Conservation (phyloP, 441 rosid species). For the Pelargonium australe region DNA sequence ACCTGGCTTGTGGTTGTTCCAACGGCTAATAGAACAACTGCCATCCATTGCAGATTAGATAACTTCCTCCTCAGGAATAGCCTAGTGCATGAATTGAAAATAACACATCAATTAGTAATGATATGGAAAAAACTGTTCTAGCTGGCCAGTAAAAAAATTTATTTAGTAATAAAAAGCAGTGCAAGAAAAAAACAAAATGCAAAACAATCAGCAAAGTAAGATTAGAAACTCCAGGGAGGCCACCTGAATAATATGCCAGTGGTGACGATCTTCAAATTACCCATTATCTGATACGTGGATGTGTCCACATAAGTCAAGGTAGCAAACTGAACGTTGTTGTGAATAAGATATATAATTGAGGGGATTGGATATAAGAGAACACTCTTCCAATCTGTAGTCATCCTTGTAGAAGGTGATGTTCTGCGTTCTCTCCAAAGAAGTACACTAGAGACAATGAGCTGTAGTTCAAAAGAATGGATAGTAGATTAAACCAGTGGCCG, state of each 20-base stretch:
- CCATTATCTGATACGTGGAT: slow-evolving; percentile 80
- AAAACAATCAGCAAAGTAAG: not conserved
- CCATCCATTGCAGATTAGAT: slow-evolving; percentile 77
- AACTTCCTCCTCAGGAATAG: slow-evolving; percentile 54
- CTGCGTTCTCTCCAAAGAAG: slow-evolving; percentile 52
- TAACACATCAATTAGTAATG: not conserved
- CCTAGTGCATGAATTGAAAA: slow-evolving; percentile 28
- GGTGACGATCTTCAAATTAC: slow-evolving; percentile 75
- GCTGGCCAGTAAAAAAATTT: not conserved
- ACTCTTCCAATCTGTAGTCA: slow-evolving; percentile 67
- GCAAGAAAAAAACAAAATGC: not conserved
- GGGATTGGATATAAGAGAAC: slow-evolving; percentile 64
- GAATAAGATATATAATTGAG: slow-evolving; percentile 62
- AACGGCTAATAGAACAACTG: slow-evolving; percentile 61
- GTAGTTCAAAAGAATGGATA: slow-evolving; percentile 17
- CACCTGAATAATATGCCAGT: slow-evolving; percentile 65
- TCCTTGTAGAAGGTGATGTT: slow-evolving; percentile 39
- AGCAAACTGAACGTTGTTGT: slow-evolving; percentile 76
- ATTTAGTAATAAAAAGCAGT: not conserved
- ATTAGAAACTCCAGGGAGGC: not conserved
- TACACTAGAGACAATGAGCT: slow-evolving; percentile 56
- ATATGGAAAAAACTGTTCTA: not conserved
- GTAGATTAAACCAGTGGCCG: not conserved
- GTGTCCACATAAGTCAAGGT: slow-evolving; percentile 65
- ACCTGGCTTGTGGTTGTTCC: slow-evolving; percentile 94